Conservation (phyloP, 2,329 filamentous ascomycete species). For the Colletotrichum horii region DNA sequence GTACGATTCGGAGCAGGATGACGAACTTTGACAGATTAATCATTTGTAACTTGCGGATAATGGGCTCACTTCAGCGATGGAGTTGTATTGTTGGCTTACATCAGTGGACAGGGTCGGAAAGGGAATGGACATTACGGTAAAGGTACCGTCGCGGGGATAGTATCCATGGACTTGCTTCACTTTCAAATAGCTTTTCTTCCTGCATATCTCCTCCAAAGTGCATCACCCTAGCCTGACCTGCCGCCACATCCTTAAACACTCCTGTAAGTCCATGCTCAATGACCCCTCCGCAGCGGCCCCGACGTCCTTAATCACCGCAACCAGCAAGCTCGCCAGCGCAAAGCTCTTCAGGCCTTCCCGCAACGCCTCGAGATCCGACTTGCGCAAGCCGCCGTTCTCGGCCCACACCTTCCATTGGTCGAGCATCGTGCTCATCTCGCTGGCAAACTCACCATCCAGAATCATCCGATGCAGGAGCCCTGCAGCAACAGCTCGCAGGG, state of each 20-base stretch:
- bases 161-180: not conserved
- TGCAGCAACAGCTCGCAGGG: constrained; percentile 48
- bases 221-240: constrained; percentile 53
- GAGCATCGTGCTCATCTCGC: constrained; percentile 40
- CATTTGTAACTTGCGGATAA: not conserved
- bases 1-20: constrained; percentile 21
- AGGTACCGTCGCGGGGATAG: not conserved
- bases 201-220: not conserved
- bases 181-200: not conserved
- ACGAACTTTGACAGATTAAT: not conserved
- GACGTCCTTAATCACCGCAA: constrained; percentile 53
- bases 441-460: constrained; percentile 49
- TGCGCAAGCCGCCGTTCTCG: constrained; percentile 59
- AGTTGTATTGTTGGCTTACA: not conserved
- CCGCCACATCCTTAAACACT: constrained; percentile 59
- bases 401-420: constrained; percentile 61
- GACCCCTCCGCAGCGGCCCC: constrained; percentile 51
- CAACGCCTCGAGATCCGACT: constrained; percentile 43
- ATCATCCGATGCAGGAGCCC: constrained; percentile 58
- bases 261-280: constrained; percentile 57
- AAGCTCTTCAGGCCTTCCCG: constrained; percentile 45
- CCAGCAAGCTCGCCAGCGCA: constrained; percentile 51
- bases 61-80: not conserved
- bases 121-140: not conserved
- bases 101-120: not conserved